Percentiles rank a stretch among this genome's conserved stretches.
These are phyloP conservation scores for Acanthamoeba lenticulata DNA, from an alignment of 208 protist species.

Conservation along the genomic window DNA sequence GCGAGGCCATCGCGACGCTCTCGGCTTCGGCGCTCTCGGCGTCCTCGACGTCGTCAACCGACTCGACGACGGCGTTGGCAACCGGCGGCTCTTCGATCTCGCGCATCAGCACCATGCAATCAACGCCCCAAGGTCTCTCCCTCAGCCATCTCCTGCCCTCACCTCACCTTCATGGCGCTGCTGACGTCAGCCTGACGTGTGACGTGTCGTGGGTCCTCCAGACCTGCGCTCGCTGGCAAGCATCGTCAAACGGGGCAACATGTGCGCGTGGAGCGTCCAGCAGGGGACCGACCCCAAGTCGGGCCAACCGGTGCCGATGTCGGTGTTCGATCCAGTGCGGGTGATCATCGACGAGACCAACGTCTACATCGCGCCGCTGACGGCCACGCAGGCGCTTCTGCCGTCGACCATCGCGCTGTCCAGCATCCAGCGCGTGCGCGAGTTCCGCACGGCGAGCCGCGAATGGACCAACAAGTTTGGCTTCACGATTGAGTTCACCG, in stretches of 20 bases:
- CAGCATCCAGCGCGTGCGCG: constrained; percentile 2
- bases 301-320: constrained; percentile 28
- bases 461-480: constrained; percentile 31
- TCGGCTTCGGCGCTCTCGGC: too few relatives aligned
- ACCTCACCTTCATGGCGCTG: too few relatives aligned
- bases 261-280: constrained; percentile 35
- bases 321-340: neutral
- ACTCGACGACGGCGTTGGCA: neutral
- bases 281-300: neutral
- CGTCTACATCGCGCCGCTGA: constrained; percentile 14
- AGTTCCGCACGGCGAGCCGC: constrained; percentile 41
- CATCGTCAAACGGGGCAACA: neutral
- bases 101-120: neutral
- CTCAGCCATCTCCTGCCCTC: neutral
- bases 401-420: neutral
- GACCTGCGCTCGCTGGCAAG: constrained; percentile 14
- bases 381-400: neutral
- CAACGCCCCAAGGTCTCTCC: neutral
- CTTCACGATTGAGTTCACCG: constrained; percentile 12
- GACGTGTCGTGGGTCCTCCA: neutral
- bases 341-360: constrained; percentile 39
- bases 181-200: neutral
- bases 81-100: neutral
- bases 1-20: too few relatives aligned
- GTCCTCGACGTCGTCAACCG: too few relatives aligned